A percentile compares a stretch with the other conserved stretches of the same genome.
Conservation (phyloP, 2,329 filamentous ascomycete genomes). For the Epichloe elymi region DNA sequence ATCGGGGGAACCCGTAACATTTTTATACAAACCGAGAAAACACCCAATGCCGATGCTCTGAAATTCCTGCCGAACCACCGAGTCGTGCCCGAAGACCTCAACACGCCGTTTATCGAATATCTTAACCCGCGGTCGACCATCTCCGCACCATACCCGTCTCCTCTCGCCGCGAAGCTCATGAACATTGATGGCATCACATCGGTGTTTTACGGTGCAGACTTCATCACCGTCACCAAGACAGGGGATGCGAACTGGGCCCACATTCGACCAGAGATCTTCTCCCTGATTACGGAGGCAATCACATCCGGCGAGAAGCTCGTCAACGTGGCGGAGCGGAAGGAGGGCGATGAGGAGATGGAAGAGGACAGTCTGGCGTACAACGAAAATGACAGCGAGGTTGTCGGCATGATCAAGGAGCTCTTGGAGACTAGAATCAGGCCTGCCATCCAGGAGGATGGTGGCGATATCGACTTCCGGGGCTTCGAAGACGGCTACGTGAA, state of each 20-base stretch:
- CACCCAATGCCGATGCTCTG: slow-evolving; percentile 87
- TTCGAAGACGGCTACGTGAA: slow-evolving; percentile 74
- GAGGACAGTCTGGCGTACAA: slow-evolving; percentile 70
- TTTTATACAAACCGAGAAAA: slow-evolving; percentile 95
- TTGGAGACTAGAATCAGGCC: slow-evolving; percentile 90
- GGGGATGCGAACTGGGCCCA: slow-evolving; percentile 84
- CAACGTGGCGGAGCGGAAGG: slow-evolving; percentile 49
- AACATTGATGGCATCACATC: slow-evolving; percentile 90
- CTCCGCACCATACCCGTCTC: slow-evolving; percentile 77
- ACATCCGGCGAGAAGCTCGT: slow-evolving; percentile 75
- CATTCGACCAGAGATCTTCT: slow-evolving; percentile 89
- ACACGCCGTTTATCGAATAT: slow-evolving; percentile 80
- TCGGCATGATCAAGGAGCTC: slow-evolving; percentile 97
- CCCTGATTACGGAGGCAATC: slow-evolving; percentile 84
- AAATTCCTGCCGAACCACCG: slow-evolving; percentile 91
- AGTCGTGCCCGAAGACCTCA: slow-evolving; percentile 62
- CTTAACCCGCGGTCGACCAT: slow-evolving; percentile 78
- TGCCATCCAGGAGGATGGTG: slow-evolving; percentile 93
- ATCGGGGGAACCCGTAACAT: slow-evolving; percentile 51
- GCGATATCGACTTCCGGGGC: slow-evolving; percentile 89
- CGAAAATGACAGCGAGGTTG: slow-evolving; percentile 84
- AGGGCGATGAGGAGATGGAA: slow-evolving; percentile 29
- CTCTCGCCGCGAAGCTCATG: slow-evolving; percentile 78
- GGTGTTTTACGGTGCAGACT: slow-evolving; percentile 88
- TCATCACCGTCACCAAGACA: slow-evolving; percentile 92